Base-by-base conservation (phyloP, 2,329 filamentous ascomycete genomes). In the Pseudomassariella vexata region DNA sequence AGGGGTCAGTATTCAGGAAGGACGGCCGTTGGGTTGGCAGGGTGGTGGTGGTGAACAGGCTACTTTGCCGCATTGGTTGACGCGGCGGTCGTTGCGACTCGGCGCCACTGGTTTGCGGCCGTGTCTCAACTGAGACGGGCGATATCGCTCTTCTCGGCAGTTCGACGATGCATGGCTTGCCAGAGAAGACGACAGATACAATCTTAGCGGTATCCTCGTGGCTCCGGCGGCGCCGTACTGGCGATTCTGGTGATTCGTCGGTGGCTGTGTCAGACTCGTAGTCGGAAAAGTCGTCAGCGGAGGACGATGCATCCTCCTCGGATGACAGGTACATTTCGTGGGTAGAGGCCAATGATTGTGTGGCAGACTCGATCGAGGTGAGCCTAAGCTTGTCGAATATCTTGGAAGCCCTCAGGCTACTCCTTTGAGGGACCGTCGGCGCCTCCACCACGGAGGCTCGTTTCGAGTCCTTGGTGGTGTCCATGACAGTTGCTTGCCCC, bases 241-340 rank as follows among this genome's bases (percentile, higher is more conserved):
- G 37, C 3, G 40, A 45, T 19, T 47, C 30, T 27, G 49, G 42
- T 6, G 45, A 46, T 31, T 54, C 45, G 30, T 62, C 63, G 37
- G 53, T 63, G 14, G 58, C 59, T 29, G 64, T 69, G 41, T 73
- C 62, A 38, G 60, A 60, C 30, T 70, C 68, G 46, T 67, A 67
- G 46, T 76, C 70, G 34, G 73, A 78, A 40, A 70, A 70, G 53
- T 76, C 68, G 52, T 76, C 76, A 27, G 72, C 70, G 12, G 71
- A 74, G 2, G 76, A 76, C 2, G 76, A 80, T 19, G 68, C 74
- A 41, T 80, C 77, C 49, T 82, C 77, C 43, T 82, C 77, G 0
- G 75, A 79, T 2, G 76, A 80, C 17, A 82, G 68, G 52, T 82
- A 82, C 36, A 74, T 48, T 35, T 77, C 70, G 50, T 79, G 75